Conservation (phyloP, 768 basidiomycete genomes). For the Suillus lakei region DNA sequence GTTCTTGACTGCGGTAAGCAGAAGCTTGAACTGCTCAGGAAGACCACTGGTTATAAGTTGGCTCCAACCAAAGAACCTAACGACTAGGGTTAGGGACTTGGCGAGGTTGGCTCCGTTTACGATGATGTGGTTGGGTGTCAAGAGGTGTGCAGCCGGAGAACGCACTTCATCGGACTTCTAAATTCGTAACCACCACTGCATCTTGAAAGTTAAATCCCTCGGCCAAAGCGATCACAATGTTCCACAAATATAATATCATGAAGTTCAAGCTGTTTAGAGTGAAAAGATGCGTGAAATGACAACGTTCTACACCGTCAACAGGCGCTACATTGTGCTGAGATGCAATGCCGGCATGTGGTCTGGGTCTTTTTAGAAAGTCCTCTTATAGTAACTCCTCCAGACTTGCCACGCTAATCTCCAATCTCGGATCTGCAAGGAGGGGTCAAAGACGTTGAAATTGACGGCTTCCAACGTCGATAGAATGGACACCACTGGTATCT, state of each 20-base stretch:
- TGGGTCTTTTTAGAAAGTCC: slow-evolving; percentile 34
- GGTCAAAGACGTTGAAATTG: slow-evolving; percentile 75
- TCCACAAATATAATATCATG: slow-evolving; percentile 4
- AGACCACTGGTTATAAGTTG: not conserved
- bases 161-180: slow-evolving; percentile 41
- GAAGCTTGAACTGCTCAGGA: slow-evolving; percentile 10
- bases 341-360: slow-evolving; percentile 35
- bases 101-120: slow-evolving; percentile 30
- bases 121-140: slow-evolving; percentile 39
- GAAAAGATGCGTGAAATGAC: not conserved
- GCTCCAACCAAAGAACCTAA: not conserved
- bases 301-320: slow-evolving; percentile 9
- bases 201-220: not conserved
- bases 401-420: slow-evolving; percentile 83
- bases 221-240: not conserved
- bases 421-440: slow-evolving; percentile 64
- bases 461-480: slow-evolving; percentile 67
- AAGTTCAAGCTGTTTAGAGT: not conserved
- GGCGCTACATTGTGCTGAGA: slow-evolving; percentile 13
- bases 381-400: slow-evolving; percentile 56
- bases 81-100: not conserved
- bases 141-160: slow-evolving; percentile 36
- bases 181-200: slow-evolving; percentile 31
- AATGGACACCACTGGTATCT: slow-evolving; percentile 74
- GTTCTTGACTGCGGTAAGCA: slow-evolving; percentile 3